These are phyloP conservation scores for Orbilia oligospora DNA, from an alignment of 2,329 filamentous ascomycete genomes.

Conservation along the genomic window DNA sequence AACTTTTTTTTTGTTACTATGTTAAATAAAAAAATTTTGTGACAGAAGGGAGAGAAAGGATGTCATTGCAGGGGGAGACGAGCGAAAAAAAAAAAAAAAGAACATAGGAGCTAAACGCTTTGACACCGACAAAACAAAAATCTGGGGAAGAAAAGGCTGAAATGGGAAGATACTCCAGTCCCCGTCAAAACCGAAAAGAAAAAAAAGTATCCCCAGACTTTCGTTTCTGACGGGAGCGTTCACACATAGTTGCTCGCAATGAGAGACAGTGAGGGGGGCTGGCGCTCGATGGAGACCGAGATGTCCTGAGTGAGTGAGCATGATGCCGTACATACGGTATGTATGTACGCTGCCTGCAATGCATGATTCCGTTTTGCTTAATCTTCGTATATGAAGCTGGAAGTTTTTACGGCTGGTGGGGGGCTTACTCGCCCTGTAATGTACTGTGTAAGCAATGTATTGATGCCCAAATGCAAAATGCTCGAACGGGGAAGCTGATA, in stretches of 20 bases:
- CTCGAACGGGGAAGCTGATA: slow-evolving; percentile 30
- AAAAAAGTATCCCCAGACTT: slow-evolving; percentile 21
- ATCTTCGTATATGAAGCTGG: slow-evolving; percentile 14
- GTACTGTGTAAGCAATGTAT: slow-evolving; percentile 20
- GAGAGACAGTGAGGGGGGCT: slow-evolving; percentile 19
- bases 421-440: slow-evolving; percentile 39
- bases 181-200: not conserved
- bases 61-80: slow-evolving; percentile 39
- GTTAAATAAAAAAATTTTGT: not conserved
- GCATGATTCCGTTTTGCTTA: slow-evolving; percentile 45
- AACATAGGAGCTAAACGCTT: slow-evolving; percentile 33
- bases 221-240: slow-evolving; percentile 12
- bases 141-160: slow-evolving; percentile 57
- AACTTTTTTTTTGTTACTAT: no score
- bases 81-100: slow-evolving; percentile 16
- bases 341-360: slow-evolving; percentile 39
- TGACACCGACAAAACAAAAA: slow-evolving; percentile 43
- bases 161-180: slow-evolving; percentile 38
- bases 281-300: not conserved
- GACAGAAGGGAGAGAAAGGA: slow-evolving; percentile 22
- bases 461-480: slow-evolving; percentile 16
- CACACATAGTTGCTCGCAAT: not conserved
- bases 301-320: slow-evolving; percentile 13
- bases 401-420: slow-evolving; percentile 36
- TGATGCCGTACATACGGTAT: slow-evolving; percentile 27